A percentile compares a stretch with the other conserved stretches of the same genome.
Evolutionary conservation across 352 stramenopile species (phyloP).

Genomic region (Chrysophaeum taylorii): DNA sequence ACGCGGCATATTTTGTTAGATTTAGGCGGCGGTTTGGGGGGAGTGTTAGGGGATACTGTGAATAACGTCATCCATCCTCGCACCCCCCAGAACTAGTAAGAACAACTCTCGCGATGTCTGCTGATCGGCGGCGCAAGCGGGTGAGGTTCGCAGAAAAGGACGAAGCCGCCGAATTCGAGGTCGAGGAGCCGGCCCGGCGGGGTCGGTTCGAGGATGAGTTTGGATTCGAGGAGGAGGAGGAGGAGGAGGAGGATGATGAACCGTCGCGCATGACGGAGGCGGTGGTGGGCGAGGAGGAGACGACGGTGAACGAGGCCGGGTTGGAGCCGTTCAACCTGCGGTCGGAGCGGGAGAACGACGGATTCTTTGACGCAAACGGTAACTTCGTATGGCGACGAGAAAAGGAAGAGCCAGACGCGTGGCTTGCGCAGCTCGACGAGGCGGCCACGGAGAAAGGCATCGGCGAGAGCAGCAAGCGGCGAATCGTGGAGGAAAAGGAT

Average conservation of each 20-base stretch:
- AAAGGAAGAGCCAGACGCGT: slow-evolving; percentile 32
- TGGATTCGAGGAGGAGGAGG: not conserved
- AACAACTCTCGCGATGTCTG: no score
- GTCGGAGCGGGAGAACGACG: slow-evolving; percentile 34
- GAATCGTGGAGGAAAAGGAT: slow-evolving; percentile 12
- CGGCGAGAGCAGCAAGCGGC: slow-evolving; percentile 17
- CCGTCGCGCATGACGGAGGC: not conserved
- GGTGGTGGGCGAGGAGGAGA: not conserved
- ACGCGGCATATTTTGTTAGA: no score
- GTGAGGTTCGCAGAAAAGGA: no score
- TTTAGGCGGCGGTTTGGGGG: no score
- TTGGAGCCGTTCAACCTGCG: slow-evolving; percentile 46
- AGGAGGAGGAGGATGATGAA: not conserved
- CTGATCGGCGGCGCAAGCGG: no score
- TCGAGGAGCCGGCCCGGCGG: no score
- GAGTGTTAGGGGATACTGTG: no score
- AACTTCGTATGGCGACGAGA: slow-evolving; percentile 43
- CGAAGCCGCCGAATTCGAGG: no score
- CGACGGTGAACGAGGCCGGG: slow-evolving; percentile 10
- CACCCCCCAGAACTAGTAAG: no score
- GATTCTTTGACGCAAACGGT: slow-evolving; percentile 44
- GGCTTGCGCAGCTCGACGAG: slow-evolving; percentile 33
- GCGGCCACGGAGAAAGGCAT: slow-evolving; percentile 28
- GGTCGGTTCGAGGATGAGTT: no score
- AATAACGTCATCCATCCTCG: no score